Evolutionary conservation across 495 filamentous ascomycete genomes (phyloP), one percentile per base, ranked within the genome.

Genomic region (Pyrenopolyporus hunteri): DNA sequence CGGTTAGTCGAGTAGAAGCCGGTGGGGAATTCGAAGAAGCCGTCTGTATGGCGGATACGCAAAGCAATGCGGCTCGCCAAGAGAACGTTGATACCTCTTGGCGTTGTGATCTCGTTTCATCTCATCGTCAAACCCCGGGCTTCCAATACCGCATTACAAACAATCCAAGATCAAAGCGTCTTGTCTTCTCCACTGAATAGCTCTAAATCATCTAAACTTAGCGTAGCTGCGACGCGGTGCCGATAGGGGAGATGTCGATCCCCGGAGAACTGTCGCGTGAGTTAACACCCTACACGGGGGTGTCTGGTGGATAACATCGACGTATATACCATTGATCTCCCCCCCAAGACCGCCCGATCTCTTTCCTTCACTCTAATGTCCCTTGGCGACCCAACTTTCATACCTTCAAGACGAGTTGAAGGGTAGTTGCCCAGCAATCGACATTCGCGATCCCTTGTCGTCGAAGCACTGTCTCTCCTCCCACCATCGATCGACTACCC

Each of bases 81-180:
- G 63, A 53, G 39, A 9, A 32, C 20, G 23, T 57, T 60, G 63
- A 60, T 57, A 57, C 63, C 43, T n/a, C 62, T 65, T 59, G 61
- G 61, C 61, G 55, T 64, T 59, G 23, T 19, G 37, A 57, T 66
- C 56, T 66, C 20, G 63, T 66, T 66, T 66, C 63, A 66, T 52
- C 51, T 55, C 56, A 52, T 60, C 57, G 44, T 19, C 22, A 47
- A n/a, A 37, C 48, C 61, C 53, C 40, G 54, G 48, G 29, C 40
- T 29, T 36, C 29, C 35, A 22, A 28, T 35, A 25, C 40, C 25
- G 25, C 17, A 44, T n/a, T 33, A 39, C 32, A 31, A 13, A n/a
- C 28, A 19, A 57, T 10, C 40, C 23, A 17, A 40, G 55, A 65
- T 39, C 56, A 65, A 65, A 65, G 56, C 62, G 46, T 23, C 22